phyloP scores from a whole-genome alignment of 177 flowering plant species.

The Vitis hybrid region DNA sequence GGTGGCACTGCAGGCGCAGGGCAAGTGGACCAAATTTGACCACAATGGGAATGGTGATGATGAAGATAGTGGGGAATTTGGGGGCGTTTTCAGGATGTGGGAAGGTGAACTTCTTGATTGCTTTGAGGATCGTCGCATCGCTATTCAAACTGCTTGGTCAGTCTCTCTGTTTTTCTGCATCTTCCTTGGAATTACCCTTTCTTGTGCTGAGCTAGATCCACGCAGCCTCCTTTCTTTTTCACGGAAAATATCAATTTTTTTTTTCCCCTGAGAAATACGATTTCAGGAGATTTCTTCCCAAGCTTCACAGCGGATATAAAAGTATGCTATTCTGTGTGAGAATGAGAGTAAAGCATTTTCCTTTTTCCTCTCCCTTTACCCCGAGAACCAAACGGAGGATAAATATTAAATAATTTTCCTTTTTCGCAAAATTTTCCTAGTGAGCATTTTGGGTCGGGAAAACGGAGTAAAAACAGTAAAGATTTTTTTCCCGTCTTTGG shows the following conservation, averaged over 20 bases:
- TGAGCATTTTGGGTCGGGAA: too few species aligned
- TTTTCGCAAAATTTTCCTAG: too few species aligned
- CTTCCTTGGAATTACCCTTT: background rate
- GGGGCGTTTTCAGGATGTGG: constrained; percentile 92
- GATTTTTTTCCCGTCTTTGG: too few species aligned
- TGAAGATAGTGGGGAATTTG: constrained; percentile 31
- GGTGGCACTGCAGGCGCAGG: constrained; percentile 82
- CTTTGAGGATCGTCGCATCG: constrained; percentile 77
- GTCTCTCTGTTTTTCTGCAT: constrained; percentile 7
- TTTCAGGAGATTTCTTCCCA: too few species aligned
- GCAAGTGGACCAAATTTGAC: constrained; percentile 46
- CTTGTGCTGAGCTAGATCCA: background rate
- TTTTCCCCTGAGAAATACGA: too few species aligned
- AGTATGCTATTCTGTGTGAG: too few species aligned
- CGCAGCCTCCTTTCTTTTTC: background rate
- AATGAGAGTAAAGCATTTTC: too few species aligned
- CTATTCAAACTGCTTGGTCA: constrained; percentile 69
- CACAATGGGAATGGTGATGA: constrained; percentile 16
- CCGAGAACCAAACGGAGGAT: too few species aligned
- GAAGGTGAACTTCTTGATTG: constrained; percentile 89
- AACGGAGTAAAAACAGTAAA: too few species aligned
- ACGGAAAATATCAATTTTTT: background rate
- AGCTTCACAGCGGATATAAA: too few species aligned
- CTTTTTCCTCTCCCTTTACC: too few species aligned
- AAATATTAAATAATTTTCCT: too few species aligned